Conservation (phyloP, 495 filamentous ascomycete genomes). For the Hypoxylon intermedium region DNA sequence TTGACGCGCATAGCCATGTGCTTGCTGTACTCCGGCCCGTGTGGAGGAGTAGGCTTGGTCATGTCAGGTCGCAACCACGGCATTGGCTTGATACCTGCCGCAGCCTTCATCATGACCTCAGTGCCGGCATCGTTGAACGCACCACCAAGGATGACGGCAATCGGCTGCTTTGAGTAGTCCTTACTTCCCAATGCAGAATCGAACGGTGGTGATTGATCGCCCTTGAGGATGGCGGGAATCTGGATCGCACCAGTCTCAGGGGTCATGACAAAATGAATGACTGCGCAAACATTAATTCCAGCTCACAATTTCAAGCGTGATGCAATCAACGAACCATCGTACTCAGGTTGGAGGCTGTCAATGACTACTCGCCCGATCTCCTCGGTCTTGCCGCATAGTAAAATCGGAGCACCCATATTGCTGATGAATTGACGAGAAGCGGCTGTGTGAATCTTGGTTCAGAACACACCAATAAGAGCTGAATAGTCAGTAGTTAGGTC, state of each 20-base stretch:
- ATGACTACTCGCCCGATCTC: constrained; percentile 39
- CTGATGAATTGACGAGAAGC: constrained; percentile 2
- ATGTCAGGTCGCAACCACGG: constrained; percentile 47
- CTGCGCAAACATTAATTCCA: constrained; percentile 22
- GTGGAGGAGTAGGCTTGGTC: constrained; percentile 35
- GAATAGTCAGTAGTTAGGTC: too few species aligned
- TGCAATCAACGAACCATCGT: constrained; percentile 37
- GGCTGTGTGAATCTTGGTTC: too few species aligned
- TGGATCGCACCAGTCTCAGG: constrained; percentile 29
- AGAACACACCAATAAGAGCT: too few species aligned
- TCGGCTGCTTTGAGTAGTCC: constrained; percentile 41
- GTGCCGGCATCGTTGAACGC: constrained; percentile 41
- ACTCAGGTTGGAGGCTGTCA: constrained; percentile 44
- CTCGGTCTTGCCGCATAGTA: constrained; percentile 40
- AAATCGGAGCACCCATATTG: constrained; percentile 36
- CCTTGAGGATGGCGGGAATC: constrained; percentile 41
- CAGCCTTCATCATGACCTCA: constrained; percentile 33
- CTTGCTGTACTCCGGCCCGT: constrained; percentile 45
- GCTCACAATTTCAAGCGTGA: not conserved
- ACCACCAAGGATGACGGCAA: constrained; percentile 44
- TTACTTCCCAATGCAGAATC: constrained; percentile 40
- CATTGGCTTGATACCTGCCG: constrained; percentile 33
- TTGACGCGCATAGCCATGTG: constrained; percentile 39
- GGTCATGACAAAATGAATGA: constrained; percentile 42
- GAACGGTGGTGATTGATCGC: constrained; percentile 20